Percentiles rank a stretch among this genome's conserved stretches.
These are phyloP conservation scores for Colletotrichum agaves DNA, from an alignment of 2,329 filamentous ascomycete species.

Conservation along the genomic window DNA sequence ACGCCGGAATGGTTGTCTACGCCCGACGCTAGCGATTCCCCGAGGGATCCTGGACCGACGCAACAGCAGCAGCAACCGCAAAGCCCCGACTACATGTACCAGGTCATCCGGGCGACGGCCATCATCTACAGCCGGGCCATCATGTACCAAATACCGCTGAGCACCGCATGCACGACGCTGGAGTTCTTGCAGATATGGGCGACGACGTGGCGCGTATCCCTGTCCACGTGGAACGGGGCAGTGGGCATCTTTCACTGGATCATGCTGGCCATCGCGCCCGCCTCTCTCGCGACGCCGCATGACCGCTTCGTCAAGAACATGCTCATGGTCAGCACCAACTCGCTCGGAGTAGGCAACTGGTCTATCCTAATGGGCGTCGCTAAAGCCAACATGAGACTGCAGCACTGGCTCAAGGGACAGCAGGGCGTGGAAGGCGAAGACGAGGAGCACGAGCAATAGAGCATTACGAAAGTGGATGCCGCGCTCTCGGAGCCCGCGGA, in stretches of 20 bases:
- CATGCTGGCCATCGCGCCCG: conserved; percentile 54
- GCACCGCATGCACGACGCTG: conserved; percentile 48
- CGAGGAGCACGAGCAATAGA: conserved; percentile 2
- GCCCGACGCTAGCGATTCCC: conserved; percentile 17
- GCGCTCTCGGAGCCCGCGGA: conserved; percentile 13
- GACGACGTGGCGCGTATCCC: conserved; percentile 57
- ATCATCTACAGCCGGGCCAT: conserved; percentile 61
- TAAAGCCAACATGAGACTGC: conserved; percentile 50
- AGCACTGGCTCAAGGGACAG: conserved; percentile 53
- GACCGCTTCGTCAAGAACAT: conserved; percentile 59
- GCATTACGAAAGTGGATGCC: background rate
- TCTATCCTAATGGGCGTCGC: conserved; percentile 53
- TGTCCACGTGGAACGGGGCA: conserved; percentile 57
- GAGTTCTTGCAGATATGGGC: conserved; percentile 59
- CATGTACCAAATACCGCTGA: conserved; percentile 53
- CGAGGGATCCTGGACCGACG: conserved; percentile 8
- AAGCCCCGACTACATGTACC: conserved; percentile 57
- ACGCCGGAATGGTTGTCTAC: conserved; percentile 21
- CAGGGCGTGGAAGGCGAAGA: background rate
- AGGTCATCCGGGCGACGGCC: conserved; percentile 57
- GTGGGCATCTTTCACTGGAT: conserved; percentile 63
- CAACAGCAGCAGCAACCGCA: conserved; percentile 20
- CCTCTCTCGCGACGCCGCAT: conserved; percentile 51
- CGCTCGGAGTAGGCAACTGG: conserved; percentile 61
- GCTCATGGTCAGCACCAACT: conserved; percentile 55